Conservation (phyloP, 805 yeast genomes). For the Zygoascus tannicola region DNA sequence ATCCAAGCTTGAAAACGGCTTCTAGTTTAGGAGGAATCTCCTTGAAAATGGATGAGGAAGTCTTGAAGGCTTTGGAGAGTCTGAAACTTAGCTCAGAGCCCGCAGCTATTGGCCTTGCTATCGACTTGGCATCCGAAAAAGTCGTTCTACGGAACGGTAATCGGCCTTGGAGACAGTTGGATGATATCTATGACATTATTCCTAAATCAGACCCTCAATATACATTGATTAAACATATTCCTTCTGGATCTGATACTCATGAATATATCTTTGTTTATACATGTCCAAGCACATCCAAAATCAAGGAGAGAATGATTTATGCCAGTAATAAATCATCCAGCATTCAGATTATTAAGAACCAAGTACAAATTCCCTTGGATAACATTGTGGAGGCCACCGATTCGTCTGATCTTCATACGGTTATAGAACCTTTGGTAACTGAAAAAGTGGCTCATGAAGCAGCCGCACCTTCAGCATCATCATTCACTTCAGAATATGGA, state of each 20-base stretch:
- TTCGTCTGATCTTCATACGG: constrained; percentile 16
- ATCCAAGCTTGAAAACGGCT: constrained; percentile 1
- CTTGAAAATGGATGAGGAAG: constrained; percentile 15
- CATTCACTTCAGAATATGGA: constrained; percentile 4
- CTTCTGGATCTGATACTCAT: constrained; percentile 24
- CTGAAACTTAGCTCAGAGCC: constrained; percentile 15
- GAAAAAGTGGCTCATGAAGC: constrained; percentile 6
- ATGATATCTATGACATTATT: constrained; percentile 26
- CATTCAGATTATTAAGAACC: constrained; percentile 20
- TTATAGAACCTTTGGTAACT: constrained; percentile 2
- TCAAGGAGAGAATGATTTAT: constrained; percentile 84
- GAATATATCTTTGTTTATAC: constrained; percentile 54
- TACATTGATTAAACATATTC: constrained; percentile 29
- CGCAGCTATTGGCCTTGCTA: constrained; percentile 21
- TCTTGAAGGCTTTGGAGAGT: constrained; percentile 17
- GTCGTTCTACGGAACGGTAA: constrained; percentile 31
- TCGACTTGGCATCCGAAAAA: constrained; percentile 43
- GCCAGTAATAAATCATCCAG: constrained; percentile 56
- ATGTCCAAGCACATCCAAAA: constrained; percentile 85
- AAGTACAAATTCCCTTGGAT: not conserved
- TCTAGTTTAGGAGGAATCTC: constrained; percentile 16
- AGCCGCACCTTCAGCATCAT: constrained; percentile 10
- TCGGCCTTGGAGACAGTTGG: constrained; percentile 22
- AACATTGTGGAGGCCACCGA: constrained; percentile 21
- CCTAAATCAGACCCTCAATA: constrained; percentile 45